Evolutionary conservation across 768 basidiomycete species (phyloP), one percentile per base, ranked within the genome.

Genomic region (Suillus occidentalis): DNA sequence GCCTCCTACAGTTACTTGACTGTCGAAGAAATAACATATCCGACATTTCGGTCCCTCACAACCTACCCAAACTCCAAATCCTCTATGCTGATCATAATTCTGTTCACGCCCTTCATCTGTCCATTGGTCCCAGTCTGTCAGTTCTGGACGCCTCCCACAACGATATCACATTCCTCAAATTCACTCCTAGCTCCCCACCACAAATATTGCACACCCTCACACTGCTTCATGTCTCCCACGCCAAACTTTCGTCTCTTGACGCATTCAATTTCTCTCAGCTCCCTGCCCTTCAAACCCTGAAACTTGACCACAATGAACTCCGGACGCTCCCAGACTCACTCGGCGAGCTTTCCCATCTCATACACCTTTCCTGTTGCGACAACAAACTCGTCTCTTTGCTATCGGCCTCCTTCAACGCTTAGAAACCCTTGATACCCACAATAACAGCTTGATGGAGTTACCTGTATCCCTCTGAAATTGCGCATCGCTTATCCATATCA

Each of bases 221-320:
- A 3, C 82, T 84, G 22, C 85, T 99, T 34, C 91, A 99, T 71
- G 82, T 99, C 59, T 95, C 95, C 2, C 83, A 93, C 68, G 89
- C 91, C 57, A 97, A 97, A 74, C 85, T 99, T 3, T 92, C 93
- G 3, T 87, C 89, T 1, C 81, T 98, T 6, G 90, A 94, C 64
- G 88, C 92, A 64, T 78, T 84, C 43, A 85, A 89, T 3, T 82
- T 97, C 34, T 82, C 84, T 4, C 89, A 91, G 60, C 84, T 98
- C 22, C 81, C 86, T 25, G 87, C 88, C 18, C 87, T 99, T 47
- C 83, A 85, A 50, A 78, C 80, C 3, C 83, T 99, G 49, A 86
- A 86, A 64, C 81, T 99, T 62, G 89, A 96, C 73, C 88, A 94
- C 79, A 99, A 99, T 77, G 84, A 89, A 42, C 89, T 99, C 72